A percentile compares a stretch with the other conserved stretches of the same genome.
These are phyloP conservation scores for Aspergillus chevalieri DNA, from an alignment of 2,329 filamentous ascomycete genomes.

Conservation along the genomic window DNA sequence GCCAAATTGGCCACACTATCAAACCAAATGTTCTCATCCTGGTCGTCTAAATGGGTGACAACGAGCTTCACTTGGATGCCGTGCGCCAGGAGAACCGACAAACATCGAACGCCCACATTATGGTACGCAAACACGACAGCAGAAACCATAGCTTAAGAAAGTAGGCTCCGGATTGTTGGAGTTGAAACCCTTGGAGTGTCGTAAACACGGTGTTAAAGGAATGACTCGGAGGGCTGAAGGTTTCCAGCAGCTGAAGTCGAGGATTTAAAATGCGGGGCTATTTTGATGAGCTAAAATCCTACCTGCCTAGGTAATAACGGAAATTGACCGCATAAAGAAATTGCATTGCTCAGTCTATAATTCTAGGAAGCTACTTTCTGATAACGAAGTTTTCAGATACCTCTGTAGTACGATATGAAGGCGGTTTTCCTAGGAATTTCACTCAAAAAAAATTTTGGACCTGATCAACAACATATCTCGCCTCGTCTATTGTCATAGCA, in stretches of 20 bases:
- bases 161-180: neutral
- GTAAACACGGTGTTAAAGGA: neutral
- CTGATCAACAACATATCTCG: neutral
- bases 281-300: neutral
- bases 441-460: neutral
- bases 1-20: neutral
- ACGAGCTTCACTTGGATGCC: neutral
- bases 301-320: neutral
- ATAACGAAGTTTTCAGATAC: neutral
- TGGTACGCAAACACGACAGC: neutral
- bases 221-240: neutral
- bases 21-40: neutral
- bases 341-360: neutral
- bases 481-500: neutral
- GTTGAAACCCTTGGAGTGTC: neutral
- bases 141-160: neutral
- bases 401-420: neutral
- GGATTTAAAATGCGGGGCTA: neutral
- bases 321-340: neutral
- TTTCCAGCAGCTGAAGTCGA: neutral
- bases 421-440: neutral
- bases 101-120: neutral
- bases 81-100: neutral
- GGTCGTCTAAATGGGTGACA: neutral
- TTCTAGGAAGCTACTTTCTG: neutral